Base-by-base conservation (phyloP, 257 asterid species). In the Haberlea rhodopensis region DNA sequence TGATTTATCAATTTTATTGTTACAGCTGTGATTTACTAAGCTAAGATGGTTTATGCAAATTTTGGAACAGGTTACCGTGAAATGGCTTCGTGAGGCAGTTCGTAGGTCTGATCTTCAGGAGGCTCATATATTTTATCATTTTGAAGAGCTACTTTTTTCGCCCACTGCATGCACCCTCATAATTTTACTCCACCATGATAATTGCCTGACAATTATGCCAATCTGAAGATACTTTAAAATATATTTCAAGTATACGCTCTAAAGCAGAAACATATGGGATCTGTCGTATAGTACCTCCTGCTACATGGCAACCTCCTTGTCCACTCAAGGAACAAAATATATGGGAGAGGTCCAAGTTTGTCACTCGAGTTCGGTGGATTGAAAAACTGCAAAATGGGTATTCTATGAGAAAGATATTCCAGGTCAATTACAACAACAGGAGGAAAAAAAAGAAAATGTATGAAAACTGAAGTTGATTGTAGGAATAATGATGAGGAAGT, bases 281-380 rank as follows among this genome's bases (percentile, higher is more conserved):
- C 70, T 92, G 99, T 79, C 99, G 99, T 71, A 89, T 92, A 62
- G 96, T 92, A 59, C 96, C 97, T 48, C 99, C 99, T 65, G 82
- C 94, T 58, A 84, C 97, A 23, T 92, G 97, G 99, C 85, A 78
- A 79, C 95, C 97, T 66, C 96, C 95, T 24, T 92, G 94, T 58
- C 95, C 94, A 70, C 80, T 92, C 43, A 85, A 75, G 80, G 96
- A 85, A 71, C 82, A 57, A 57, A 60, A 62, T 60, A 60, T 66
- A 5, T 92, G 99, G 99, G 95, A 82, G 75, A 66, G 60, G 24
- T 75, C 95, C 15, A 92, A 79, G 75, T 89, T 89, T 75, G 61
- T 72, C 31, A 89, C 99, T 74, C 97, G 99, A 64, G 57, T 89
- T 76, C 99, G 89, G 80, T 76, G 92, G 73, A 68, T 92, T 62